phyloP scores from a whole-genome alignment of 208 protist species.

The Trypanosoma congolense region DNA sequence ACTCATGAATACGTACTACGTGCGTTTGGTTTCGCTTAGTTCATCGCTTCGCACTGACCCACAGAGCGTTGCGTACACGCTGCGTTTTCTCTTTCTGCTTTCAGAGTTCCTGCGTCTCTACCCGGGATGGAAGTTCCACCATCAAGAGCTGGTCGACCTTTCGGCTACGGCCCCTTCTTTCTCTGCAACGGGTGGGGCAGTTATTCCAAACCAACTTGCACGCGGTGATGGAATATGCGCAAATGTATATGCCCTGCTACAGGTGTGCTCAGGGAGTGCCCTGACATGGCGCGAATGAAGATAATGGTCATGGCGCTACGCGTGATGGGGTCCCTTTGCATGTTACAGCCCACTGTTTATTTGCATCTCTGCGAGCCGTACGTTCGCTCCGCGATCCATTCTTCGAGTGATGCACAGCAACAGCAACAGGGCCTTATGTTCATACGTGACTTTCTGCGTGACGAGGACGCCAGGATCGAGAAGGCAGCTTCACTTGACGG shows the following conservation, averaged over 20 bases:
- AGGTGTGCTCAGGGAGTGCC: slow-evolving; percentile 41
- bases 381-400: slow-evolving; percentile 38
- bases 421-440: slow-evolving; percentile 69
- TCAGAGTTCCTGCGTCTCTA: slow-evolving; percentile 80
- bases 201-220: slow-evolving; percentile 43
- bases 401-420: slow-evolving; percentile 24
- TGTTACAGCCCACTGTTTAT: slow-evolving; percentile 70
- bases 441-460: slow-evolving; percentile 77
- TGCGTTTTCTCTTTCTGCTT: slow-evolving; percentile 86
- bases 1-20: slow-evolving; percentile 87
- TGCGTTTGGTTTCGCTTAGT: slow-evolving; percentile 42
- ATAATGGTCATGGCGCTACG: slow-evolving; percentile 62
- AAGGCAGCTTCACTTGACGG: slow-evolving; percentile 32
- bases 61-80: slow-evolving; percentile 59
- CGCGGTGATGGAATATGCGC: slow-evolving; percentile 55
- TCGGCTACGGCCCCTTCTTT: slow-evolving; percentile 19
- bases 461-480: slow-evolving; percentile 74
- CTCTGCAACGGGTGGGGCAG: slow-evolving; percentile 9
- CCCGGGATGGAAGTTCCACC: slow-evolving; percentile 58
- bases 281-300: slow-evolving; percentile 20
- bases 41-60: slow-evolving; percentile 36
- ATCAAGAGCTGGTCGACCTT: slow-evolving; percentile 24
- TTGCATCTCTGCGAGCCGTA: slow-evolving; percentile 45
- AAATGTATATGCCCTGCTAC: slow-evolving; percentile 57
- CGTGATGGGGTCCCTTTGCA: slow-evolving; percentile 73